Evolutionary conservation across 768 basidiomycete species (phyloP).

Genomic region (Leccinum disarticulatum): DNA sequence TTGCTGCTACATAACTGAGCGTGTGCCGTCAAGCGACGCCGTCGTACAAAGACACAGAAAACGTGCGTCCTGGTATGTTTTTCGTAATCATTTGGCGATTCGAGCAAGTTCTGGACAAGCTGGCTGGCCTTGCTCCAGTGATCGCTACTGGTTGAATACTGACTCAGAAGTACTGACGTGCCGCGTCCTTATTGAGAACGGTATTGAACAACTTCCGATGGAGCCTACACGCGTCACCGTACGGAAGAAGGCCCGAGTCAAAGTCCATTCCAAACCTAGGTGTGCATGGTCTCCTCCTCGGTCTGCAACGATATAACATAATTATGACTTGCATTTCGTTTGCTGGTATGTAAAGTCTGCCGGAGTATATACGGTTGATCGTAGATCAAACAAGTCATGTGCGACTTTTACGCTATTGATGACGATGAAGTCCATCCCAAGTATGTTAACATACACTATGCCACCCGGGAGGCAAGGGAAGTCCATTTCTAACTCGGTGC

Average conservation of each 20-base stretch:
- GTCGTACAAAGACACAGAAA: conserved; percentile 4
- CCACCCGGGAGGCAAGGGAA: conserved; percentile 46
- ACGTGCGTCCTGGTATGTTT: conserved; percentile 26
- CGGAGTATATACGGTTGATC: conserved; percentile 28
- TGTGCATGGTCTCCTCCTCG: neutral
- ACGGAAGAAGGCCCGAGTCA: conserved; percentile 26
- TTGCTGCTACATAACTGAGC: no score
- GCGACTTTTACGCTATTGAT: conserved; percentile 24
- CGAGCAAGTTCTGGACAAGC: conserved; percentile 24
- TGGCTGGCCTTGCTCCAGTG: conserved; percentile 17
- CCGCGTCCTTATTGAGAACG: conserved; percentile 17
- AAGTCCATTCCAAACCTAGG: conserved; percentile 33
- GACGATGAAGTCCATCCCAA: conserved; percentile 30
- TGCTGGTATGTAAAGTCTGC: conserved; percentile 22
- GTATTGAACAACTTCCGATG: conserved; percentile 30
- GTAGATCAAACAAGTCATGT: conserved; percentile 23
- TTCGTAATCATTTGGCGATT: conserved; percentile 12
- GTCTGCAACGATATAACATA: neutral
- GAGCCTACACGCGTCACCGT: conserved; percentile 29
- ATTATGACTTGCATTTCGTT: conserved; percentile 19
- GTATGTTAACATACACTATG: conserved; percentile 25
- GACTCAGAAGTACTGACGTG: neutral
- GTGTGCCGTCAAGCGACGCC: neutral
- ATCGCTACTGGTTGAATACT: conserved; percentile 17
- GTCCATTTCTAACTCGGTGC: conserved; percentile 11